Conservation (phyloP, 1,284 basidiomycete species). For the Cutaneotrichosporon sp. region DNA sequence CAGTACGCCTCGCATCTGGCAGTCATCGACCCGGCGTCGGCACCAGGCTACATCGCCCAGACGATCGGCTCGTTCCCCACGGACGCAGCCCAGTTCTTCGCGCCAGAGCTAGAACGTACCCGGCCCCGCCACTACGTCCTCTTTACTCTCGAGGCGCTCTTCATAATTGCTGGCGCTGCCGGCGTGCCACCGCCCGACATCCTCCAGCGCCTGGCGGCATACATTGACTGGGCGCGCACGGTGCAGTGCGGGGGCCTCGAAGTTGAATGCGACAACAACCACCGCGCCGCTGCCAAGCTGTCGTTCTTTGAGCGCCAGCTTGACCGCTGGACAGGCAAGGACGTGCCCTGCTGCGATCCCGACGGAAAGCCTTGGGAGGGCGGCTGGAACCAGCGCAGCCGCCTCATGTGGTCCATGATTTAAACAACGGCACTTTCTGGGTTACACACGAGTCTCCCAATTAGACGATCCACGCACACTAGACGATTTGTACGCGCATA, state of each 20-base stretch:
- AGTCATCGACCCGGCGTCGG: constrained; percentile 12
- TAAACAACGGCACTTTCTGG: too few relatives aligned
- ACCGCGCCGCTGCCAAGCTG: constrained; percentile 19
- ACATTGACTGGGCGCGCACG: constrained; percentile 19
- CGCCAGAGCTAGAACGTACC: constrained; percentile 21
- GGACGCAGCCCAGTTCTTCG: constrained; percentile 19
- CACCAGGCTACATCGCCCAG: neutral
- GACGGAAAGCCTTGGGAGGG: constrained; percentile 29
- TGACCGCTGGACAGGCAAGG: constrained; percentile 16
- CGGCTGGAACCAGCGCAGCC: constrained; percentile 29
- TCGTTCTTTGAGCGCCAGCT: constrained; percentile 29
- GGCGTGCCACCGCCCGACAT: neutral
- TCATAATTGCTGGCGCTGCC: constrained; percentile 16
- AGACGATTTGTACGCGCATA: too few relatives aligned
- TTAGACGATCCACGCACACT: too few relatives aligned
- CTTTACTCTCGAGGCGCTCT: constrained; percentile 32
- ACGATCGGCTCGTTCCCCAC: constrained; percentile 1
- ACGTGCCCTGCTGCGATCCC: constrained; percentile 13
- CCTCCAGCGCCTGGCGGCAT: constrained; percentile 12
- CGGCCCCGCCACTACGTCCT: constrained; percentile 31
- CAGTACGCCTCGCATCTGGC: constrained; percentile 27
- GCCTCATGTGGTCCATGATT: constrained; percentile 25
- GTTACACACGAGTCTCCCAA: too few relatives aligned
- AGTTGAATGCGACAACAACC: constrained; percentile 23
- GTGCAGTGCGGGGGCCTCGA: constrained; percentile 26